Percentiles rank a stretch among this genome's conserved stretches.
Conservation (phyloP, 1,284 basidiomycete genomes). For the Peniophora sp. region DNA sequence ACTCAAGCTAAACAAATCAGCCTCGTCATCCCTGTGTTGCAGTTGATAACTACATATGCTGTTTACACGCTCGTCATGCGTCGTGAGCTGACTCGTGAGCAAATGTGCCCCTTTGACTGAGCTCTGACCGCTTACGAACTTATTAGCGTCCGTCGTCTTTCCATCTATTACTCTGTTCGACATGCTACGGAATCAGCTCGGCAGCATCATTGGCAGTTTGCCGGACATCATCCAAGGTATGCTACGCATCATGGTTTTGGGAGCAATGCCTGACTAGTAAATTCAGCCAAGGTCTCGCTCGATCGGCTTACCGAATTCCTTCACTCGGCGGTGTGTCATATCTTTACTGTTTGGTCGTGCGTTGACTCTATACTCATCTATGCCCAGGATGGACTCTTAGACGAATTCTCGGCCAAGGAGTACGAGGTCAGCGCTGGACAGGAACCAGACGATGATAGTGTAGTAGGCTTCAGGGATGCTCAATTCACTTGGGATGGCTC, state of each 20-base stretch:
- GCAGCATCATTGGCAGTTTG: slow-evolving; percentile 20
- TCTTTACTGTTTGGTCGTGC: slow-evolving; percentile 2
- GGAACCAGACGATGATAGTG: slow-evolving; percentile 7
- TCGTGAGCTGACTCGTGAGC: slow-evolving; percentile 22
- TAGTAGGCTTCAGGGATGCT: slow-evolving; percentile 33
- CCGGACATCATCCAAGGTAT: slow-evolving; percentile 25
- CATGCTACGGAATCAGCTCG: slow-evolving; percentile 24
- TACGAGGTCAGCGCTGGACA: slow-evolving; percentile 17
- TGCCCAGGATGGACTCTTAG: slow-evolving; percentile 39
- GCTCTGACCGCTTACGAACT: slow-evolving; percentile 14
- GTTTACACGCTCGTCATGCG: slow-evolving; percentile 22
- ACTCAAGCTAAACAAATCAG: too few relatives aligned
- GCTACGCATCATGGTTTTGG: slow-evolving; percentile 8
- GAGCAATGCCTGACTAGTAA: slow-evolving; percentile 23
- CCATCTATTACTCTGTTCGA: slow-evolving; percentile 31
- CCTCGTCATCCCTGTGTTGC: slow-evolving; percentile 55
- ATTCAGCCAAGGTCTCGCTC: slow-evolving; percentile 36
- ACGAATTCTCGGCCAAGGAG: slow-evolving; percentile 28
- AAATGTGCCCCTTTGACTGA: slow-evolving; percentile 3
- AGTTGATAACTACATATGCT: slow-evolving; percentile 8
- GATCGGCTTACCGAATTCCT: slow-evolving; percentile 41
- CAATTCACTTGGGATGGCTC: slow-evolving; percentile 30
- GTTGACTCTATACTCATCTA: slow-evolving; percentile 5
- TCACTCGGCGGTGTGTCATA: slow-evolving; percentile 37
- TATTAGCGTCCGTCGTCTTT: slow-evolving; percentile 29